Percentiles rank a stretch among this genome's conserved stretches.
phyloP scores from a whole-genome alignment of 192 early-diverging fungal genomes.

The Coemansia aciculifera region DNA sequence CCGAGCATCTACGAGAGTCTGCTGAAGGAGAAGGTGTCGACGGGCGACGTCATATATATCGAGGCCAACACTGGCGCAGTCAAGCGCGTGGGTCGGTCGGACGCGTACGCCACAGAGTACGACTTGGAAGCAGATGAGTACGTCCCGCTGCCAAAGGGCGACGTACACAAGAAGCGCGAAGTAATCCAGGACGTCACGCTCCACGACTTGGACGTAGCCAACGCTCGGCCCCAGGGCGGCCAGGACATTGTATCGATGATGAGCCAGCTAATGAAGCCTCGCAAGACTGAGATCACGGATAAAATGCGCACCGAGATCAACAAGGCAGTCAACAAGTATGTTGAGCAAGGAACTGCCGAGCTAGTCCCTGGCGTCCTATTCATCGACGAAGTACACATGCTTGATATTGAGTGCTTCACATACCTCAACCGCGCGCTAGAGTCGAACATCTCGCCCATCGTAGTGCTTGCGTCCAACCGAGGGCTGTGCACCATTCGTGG shows the following conservation, averaged over 20 bases:
- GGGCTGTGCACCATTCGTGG: constrained; percentile 86
- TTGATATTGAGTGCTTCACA: constrained; percentile 99
- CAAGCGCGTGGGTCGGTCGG: constrained; percentile 96
- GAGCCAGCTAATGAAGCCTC: constrained; percentile 97
- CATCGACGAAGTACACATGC: constrained; percentile 99
- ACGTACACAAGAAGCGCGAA: constrained; percentile 99
- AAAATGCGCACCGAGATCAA: constrained; percentile 98
- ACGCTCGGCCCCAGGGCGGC: constrained; percentile 93
- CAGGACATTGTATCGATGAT: constrained; percentile 99
- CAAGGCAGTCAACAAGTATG: constrained; percentile 98
- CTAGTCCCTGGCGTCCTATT: constrained; percentile 97
- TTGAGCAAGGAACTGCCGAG: constrained; percentile 96
- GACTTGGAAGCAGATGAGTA: constrained; percentile 99
- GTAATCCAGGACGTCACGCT: constrained; percentile 97
- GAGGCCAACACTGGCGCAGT: constrained; percentile 97
- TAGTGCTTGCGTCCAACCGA: constrained; percentile 97
- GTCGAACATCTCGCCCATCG: constrained; percentile 92
- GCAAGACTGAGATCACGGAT: constrained; percentile 99
- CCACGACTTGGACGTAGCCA: constrained; percentile 96
- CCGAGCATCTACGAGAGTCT: constrained; percentile 96
- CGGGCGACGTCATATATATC: constrained; percentile 98
- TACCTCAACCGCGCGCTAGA: constrained; percentile 98
- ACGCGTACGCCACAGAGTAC: constrained; percentile 98
- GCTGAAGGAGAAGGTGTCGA: constrained; percentile 94
- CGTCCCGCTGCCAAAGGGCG: constrained; percentile 96